Evolutionary conservation across 2,329 filamentous ascomycete species (phyloP), one percentile per base, ranked within the genome.

Genomic region (Penicillium thymicola): DNA sequence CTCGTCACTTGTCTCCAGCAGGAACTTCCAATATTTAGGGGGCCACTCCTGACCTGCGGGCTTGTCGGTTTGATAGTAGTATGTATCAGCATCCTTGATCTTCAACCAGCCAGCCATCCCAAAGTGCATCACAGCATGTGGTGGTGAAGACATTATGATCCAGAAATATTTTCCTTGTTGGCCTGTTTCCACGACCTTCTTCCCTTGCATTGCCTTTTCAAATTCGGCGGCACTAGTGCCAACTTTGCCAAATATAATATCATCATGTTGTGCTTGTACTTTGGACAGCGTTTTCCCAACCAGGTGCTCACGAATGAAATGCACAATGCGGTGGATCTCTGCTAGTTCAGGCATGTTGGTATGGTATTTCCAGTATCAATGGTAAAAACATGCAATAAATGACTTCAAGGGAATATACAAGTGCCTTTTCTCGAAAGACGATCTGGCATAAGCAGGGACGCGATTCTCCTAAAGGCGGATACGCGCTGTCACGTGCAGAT

Each of bases 141-240:
- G 92, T 11, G 90, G 83, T 10, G 83, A 82, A 27, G 84, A 82
- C 83, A 90, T 89, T 37, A 90, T 86, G 23, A 97, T 80, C 81
- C 94, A 99, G 73, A 99, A 97, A 71, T 97, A 97, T 82, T 97
- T 99, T 10, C 94, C 94, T 72, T 97, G 94, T 58, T 89, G 91
- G 4, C 89, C 89, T 4, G 89, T 89, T 52, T 81, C 82, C 40
- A 82, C 66, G 32, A 89, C 85, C 68, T 85, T 90, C 68, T 89
- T 93, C 5, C 90, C 91, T 4, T 81, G 81, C 68, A 97, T 79
- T 1, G 88, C 86, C 53, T 84, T 82, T 65, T 89, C 80, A 60
- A 99, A 92, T 30, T 87, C 88, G 0, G 83, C 74, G 0, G 88
- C 90, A 18, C 83, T 90, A 0, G 89, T 95, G 30, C 92, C 92